phyloP scores from a whole-genome alignment of 352 stramenopile species.

The Phytophthora megakarya region DNA sequence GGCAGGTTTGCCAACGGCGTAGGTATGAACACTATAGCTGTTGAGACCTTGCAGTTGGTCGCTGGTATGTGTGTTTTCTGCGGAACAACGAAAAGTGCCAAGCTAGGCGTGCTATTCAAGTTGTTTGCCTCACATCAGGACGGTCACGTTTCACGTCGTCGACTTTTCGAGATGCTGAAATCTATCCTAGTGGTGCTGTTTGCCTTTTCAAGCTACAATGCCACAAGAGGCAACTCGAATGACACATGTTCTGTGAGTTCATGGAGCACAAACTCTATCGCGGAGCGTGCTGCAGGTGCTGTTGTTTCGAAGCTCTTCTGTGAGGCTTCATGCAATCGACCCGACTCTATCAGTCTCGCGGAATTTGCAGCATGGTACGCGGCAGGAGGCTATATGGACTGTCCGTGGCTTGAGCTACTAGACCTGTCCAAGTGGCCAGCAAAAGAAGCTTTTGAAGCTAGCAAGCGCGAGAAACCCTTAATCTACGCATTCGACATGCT shows the following conservation, averaged over 20 bases:
- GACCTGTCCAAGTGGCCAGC: slow-evolving; percentile 95
- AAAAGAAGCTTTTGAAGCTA: slow-evolving; percentile 88
- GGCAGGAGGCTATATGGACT: slow-evolving; percentile 92
- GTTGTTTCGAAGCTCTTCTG: slow-evolving; percentile 91
- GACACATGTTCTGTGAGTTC: slow-evolving; percentile 61
- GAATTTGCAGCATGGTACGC: slow-evolving; percentile 98
- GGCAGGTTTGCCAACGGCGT: slow-evolving; percentile 22
- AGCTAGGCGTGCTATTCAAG: slow-evolving; percentile 90
- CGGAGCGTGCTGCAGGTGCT: slow-evolving; percentile 86
- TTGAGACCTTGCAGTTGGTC: slow-evolving; percentile 73
- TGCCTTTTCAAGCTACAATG: slow-evolving; percentile 82
- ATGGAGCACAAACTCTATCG: slow-evolving; percentile 79
- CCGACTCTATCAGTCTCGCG: slow-evolving; percentile 89
- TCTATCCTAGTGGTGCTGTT: slow-evolving; percentile 83
- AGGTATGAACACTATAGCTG: slow-evolving; percentile 55
- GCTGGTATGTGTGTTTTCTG: slow-evolving; percentile 94
- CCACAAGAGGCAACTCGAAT: slow-evolving; percentile 62
- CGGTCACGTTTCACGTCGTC: slow-evolving; percentile 67
- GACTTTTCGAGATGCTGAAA: slow-evolving; percentile 85
- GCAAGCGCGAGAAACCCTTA: slow-evolving; percentile 81
- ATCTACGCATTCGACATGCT: slow-evolving; percentile 88
- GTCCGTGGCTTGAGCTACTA: slow-evolving; percentile 96
- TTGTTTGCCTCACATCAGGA: slow-evolving; percentile 71
- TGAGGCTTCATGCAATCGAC: slow-evolving; percentile 62
- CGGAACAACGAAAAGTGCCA: slow-evolving; percentile 94